phyloP scores from a whole-genome alignment of 208 protist species.

The Trypanosoma mega region DNA sequence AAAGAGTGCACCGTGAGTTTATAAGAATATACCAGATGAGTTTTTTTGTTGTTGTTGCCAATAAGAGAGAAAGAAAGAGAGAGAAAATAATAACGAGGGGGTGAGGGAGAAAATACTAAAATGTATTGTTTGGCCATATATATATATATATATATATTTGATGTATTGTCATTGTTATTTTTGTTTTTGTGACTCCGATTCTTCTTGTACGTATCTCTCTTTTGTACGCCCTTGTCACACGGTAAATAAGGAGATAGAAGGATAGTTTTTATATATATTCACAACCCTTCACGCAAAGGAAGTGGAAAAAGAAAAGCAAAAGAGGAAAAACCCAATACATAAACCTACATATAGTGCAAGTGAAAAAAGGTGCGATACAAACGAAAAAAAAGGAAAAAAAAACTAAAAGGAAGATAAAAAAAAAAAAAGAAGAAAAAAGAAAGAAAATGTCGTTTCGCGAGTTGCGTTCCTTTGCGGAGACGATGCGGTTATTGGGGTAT shows the following conservation, averaged over 20 bases:
- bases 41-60: not conserved
- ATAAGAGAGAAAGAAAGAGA: not conserved
- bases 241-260: too few species aligned
- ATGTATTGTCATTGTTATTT: too few species aligned
- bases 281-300: too few species aligned
- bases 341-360: not conserved
- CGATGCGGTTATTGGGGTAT: slow-evolving; percentile 95
- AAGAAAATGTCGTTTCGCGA: slow-evolving; percentile 91
- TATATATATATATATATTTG: not conserved
- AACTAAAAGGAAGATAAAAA: slow-evolving; percentile 8
- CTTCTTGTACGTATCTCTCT: too few species aligned
- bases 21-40: too few species aligned
- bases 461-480: slow-evolving; percentile 94
- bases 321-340: too few species aligned
- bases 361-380: not conserved
- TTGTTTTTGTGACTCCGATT: too few species aligned
- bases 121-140: too few species aligned
- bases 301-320: too few species aligned
- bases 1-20: too few species aligned
- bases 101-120: not conserved
- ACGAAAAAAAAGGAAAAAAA: slow-evolving; percentile 4
- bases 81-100: not conserved
- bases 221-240: too few species aligned
- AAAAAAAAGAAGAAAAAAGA: slow-evolving; percentile 6
- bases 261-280: too few species aligned